Base-by-base conservation (phyloP, 306 rosid genomes). In the Quercus cerris region DNA sequence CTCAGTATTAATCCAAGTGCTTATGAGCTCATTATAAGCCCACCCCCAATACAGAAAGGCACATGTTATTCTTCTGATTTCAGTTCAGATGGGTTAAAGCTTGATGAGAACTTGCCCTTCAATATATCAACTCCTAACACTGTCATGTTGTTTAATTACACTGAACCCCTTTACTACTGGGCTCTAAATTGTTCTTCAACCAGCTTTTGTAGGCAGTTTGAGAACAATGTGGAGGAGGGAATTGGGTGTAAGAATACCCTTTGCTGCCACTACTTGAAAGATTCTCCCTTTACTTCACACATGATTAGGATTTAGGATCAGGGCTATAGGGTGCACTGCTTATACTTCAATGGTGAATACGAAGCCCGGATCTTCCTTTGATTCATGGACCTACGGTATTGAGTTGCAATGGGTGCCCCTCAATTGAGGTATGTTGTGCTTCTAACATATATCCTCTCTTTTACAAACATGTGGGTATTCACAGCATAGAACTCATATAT, bases 361-460 rank as follows among this genome's bases (percentile, higher is more conserved):
- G 30, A 82, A 77, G 44, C 78, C 85, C 51, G 80, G 71, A 49
- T 90, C 85, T 44, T 75, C 94, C 61, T 33, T 88, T 78, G 79
- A 86, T n/a, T 75, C 88, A 25, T 92, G 97, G 98, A 88, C 73
- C 58, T 92, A 88, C 86, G 97, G 97, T 78, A 81, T 94, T 86
- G 97, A 92, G 89, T 71, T 94, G 19, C 98, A 94, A 58, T 91
- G 97, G 97, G 5, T 84, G 58, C 84, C 93, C 51, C 88, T 91
- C 56, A 81, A 80, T 52, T 87, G 78, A 80, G 54, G 54, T 49
- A 49, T 49, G 15, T 11, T 49, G 1, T 49, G 17, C 17, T 3
- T 49, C 15, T 10, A 13, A 12, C 15, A 12, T 13, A 12, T 49
- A 49, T 49, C 54, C 1, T 49, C 54, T 49, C 54, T 49, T 12